Percentiles rank a stretch among this genome's conserved stretches.
Conservation (phyloP, 1,284 basidiomycete genomes). For the Tylopilus sp. region DNA sequence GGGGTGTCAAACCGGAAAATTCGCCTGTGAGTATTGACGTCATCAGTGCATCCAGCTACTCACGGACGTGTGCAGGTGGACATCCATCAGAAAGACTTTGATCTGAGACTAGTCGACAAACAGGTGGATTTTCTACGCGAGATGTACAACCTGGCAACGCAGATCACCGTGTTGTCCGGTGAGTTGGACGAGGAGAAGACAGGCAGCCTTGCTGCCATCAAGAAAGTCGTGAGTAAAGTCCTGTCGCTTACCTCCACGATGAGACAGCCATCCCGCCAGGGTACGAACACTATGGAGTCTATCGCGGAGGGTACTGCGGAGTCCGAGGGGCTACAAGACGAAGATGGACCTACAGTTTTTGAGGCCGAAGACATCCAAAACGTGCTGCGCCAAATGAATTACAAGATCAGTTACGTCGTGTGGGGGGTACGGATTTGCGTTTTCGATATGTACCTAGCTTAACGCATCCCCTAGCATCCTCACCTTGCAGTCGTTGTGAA, state of each 20-base stretch:
- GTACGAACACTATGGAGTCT: not conserved
- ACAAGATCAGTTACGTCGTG: slow-evolving; percentile 5
- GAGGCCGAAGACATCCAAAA: slow-evolving; percentile 5
- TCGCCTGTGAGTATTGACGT: not conserved
- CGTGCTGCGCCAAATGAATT: slow-evolving; percentile 4
- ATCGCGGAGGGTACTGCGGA: not conserved
- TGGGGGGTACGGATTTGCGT: not conserved
- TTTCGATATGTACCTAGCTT: not conserved
- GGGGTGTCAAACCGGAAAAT: not conserved
- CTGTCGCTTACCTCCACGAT: not conserved
- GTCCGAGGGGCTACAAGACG: not conserved
- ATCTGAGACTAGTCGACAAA: not conserved
- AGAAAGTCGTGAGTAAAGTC: not conserved
- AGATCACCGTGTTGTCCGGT: not conserved
- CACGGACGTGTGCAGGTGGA: not conserved
- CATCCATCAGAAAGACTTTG: slow-evolving; percentile 3
- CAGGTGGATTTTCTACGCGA: slow-evolving; percentile 5
- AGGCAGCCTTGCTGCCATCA: not conserved
- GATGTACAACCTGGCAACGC: not conserved
- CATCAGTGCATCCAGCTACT: not conserved
- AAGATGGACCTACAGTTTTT: slow-evolving; percentile 2
- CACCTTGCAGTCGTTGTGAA: not conserved
- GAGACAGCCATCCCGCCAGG: too few species aligned
- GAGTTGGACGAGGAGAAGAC: not conserved
- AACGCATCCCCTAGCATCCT: not conserved